phyloP scores from a whole-genome alignment of 257 asterid genomes.

The Solanum ahanhuiri region DNA sequence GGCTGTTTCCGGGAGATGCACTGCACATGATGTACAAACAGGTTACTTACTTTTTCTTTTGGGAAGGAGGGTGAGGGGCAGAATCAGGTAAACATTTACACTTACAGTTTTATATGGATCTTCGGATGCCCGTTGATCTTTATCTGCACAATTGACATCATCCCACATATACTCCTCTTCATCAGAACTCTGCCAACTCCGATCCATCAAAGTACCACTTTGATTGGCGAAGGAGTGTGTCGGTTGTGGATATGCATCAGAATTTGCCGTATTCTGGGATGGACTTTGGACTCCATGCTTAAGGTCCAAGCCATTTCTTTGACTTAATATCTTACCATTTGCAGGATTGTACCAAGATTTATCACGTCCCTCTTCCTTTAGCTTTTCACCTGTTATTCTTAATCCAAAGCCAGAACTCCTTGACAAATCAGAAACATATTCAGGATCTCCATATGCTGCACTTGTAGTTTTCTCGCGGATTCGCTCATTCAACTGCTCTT shows the following conservation, averaged over 20 bases:
- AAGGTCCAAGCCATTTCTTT: slow-evolving; percentile 47
- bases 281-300: slow-evolving; percentile 40
- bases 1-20: too few relatives aligned
- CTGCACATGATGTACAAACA: background rate
- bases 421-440: slow-evolving; percentile 31
- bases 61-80: background rate
- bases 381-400: slow-evolving; percentile 34
- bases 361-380: slow-evolving; percentile 41
- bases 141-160: slow-evolving; percentile 38
- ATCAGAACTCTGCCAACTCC: slow-evolving; percentile 77
- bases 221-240: slow-evolving; percentile 8
- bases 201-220: slow-evolving; percentile 30
- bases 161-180: slow-evolving; percentile 86
- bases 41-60: background rate
- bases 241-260: slow-evolving; percentile 29
- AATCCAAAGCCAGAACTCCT: slow-evolving; percentile 30
- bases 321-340: slow-evolving; percentile 26
- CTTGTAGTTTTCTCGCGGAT: slow-evolving; percentile 26
- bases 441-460: slow-evolving; percentile 36
- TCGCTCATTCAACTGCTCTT: slow-evolving; percentile 33
- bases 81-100: background rate
- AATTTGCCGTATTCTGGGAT: slow-evolving; percentile 16
- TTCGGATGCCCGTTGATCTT: slow-evolving; percentile 50
- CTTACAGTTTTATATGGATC: slow-evolving; percentile 52
- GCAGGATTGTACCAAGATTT: slow-evolving; percentile 50